phyloP scores from a whole-genome alignment of 306 rosid genomes.

The Cucurbita pepo region DNA sequence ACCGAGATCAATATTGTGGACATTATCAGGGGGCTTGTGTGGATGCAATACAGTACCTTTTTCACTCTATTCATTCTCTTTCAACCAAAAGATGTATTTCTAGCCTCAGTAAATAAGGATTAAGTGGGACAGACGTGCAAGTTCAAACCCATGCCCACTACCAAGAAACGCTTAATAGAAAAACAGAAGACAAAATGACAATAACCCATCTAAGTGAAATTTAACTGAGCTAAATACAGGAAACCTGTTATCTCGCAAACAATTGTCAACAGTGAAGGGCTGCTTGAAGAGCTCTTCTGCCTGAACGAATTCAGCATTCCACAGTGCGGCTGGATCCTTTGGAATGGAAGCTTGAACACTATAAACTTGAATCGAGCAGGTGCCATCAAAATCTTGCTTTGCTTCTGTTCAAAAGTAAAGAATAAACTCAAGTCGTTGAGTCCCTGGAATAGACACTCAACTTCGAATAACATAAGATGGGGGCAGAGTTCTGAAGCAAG shows the following conservation, averaged over 20 bases:
- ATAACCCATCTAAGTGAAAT: background rate
- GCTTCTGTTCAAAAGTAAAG: slow-evolving; percentile 55
- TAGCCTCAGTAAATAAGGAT: background rate
- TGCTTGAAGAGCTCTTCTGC: slow-evolving; percentile 85
- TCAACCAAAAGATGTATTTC: background rate
- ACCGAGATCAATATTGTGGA: background rate
- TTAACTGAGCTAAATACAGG: background rate
- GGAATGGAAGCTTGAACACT: slow-evolving; percentile 89
- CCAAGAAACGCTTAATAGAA: background rate
- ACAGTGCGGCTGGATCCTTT: slow-evolving; percentile 76
- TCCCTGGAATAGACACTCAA: background rate
- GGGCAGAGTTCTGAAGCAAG: background rate
- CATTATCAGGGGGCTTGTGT: background rate
- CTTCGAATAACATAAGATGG: background rate
- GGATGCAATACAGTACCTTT: background rate
- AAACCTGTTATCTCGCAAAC: slow-evolving; percentile 90
- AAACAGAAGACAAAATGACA: background rate
- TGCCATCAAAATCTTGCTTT: slow-evolving; percentile 59
- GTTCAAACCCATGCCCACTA: background rate
- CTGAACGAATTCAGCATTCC: slow-evolving; percentile 91
- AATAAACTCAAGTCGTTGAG: background rate
- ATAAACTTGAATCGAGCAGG: slow-evolving; percentile 74
- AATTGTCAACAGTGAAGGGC: slow-evolving; percentile 50
- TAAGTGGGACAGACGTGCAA: background rate
- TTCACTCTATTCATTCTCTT: background rate